Evolutionary conservation across 805 yeast species (phyloP).

Genomic region (Metschnikowia santaceciliae): DNA sequence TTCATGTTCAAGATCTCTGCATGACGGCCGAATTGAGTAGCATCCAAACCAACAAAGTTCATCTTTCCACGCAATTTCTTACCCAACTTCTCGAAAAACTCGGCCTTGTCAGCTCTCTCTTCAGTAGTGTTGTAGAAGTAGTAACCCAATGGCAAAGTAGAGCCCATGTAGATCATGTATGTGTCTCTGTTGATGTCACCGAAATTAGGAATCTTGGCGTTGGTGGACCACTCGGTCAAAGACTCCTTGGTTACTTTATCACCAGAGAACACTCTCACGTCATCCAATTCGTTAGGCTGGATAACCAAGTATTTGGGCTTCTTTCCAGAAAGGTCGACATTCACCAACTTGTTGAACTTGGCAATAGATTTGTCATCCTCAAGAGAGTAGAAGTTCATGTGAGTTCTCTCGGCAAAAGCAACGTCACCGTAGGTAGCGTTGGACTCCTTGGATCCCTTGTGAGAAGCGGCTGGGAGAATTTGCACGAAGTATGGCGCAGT

Average conservation of each 20-base stretch:
- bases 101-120: slow-evolving; percentile 55
- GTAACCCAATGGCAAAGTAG: slow-evolving; percentile 80
- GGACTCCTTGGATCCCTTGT: slow-evolving; percentile 16
- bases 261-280: slow-evolving; percentile 45
- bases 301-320: slow-evolving; percentile 43
- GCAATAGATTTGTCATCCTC: slow-evolving; percentile 38
- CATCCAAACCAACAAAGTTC: slow-evolving; percentile 87
- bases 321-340: slow-evolving; percentile 21
- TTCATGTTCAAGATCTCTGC: slow-evolving; percentile 81
- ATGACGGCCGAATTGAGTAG: slow-evolving; percentile 74
- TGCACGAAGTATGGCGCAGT: slow-evolving; percentile 58
- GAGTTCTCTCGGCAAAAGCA: slow-evolving; percentile 65
- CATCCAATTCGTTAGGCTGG: slow-evolving; percentile 41
- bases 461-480: slow-evolving; percentile 33
- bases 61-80: slow-evolving; percentile 73
- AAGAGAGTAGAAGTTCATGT: slow-evolving; percentile 55
- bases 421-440: slow-evolving; percentile 58
- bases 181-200: slow-evolving; percentile 85
- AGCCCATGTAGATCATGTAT: slow-evolving; percentile 67
- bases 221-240: slow-evolving; percentile 47
- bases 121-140: slow-evolving; percentile 73
- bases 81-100: slow-evolving; percentile 58
- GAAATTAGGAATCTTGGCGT: slow-evolving; percentile 74
- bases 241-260: slow-evolving; percentile 25
- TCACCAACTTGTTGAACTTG: slow-evolving; percentile 33